Evolutionary conservation across 129 eudicot species (phyloP), one percentile per base, ranked within the genome.

Genomic region (Arctium lappa): DNA sequence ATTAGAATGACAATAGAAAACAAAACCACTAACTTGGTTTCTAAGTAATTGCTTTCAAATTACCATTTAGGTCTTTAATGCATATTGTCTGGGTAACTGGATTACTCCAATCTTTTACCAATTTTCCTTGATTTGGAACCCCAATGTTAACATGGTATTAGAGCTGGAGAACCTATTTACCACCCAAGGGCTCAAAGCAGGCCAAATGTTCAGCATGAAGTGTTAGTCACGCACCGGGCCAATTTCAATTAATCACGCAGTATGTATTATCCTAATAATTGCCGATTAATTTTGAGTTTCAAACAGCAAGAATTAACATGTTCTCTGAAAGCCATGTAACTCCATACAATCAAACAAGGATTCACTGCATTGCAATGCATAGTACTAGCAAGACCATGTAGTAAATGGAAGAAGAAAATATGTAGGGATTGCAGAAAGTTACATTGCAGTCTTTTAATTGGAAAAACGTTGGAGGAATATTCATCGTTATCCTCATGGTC

Each of bases 401-500:
- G 36, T 13, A 5, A 56, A 72, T 42, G 40, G 30, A 72, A 84
- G 39, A 9, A 46, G 36, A 79, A 65, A 53, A 46, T 0, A 70
- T 1, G 4, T 81, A 81, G 84, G 79, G 69, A 38, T 74, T 77
- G 74, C 32, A 71, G 68, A 78, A 38, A 71, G 27, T 70, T 84
- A 84, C 87, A 62, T 72, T 84, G 79, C 32, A 56, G 83, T 71
- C 5, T 60, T 60, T 73, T 4, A 68, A 66, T 13, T 48, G 84
- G 77, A 65, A 8, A 74, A 27, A 65, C 2, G 87, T 27, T 63
- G 80, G 71, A 74, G 80, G 80, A 73, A 72, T 22, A 39, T 83
- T 79, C 73, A 73, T 84, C n/a, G 79, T 81, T 81, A 46, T 82
- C 85, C 65, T 75, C 76, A 73, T 44, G 40, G 76, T 73, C 36